Base-by-base conservation (phyloP, 495 filamentous ascomycete species). In the Aspergillus diversus region DNA sequence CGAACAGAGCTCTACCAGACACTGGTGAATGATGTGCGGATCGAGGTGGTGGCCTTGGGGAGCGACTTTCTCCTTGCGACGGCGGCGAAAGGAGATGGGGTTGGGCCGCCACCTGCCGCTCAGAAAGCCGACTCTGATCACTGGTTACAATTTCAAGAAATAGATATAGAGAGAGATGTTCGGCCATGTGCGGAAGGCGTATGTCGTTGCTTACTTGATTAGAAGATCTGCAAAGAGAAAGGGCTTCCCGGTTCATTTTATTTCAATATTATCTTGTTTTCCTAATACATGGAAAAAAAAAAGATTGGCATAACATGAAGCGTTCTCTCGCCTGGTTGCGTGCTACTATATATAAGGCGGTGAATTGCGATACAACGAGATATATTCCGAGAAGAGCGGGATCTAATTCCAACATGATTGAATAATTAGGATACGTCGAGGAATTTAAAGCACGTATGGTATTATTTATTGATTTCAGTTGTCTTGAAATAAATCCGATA, bases 31-130 rank as follows among this genome's bases (percentile, higher is more conserved):
- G 77, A 87, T 72, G 83, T 89, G 15, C 71, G 74, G 65, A 77
- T 91, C 66, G 86, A 89, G 64, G 76, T 91, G 27, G 75, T 83
- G 47, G 82, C 84, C 0, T 85, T 88, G 68, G 86, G 86, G 67
- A 68, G 80, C 54, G 79, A 88, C 59, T 91, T 85, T 65, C 83
- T 91, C 66, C 73, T 91, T 64, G 85, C 81, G 12, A 84, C 81
- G 35, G 84, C 86, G 7, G 79, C 80, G 31, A 72, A 72, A 21
- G 76, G 74, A 0, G 66, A 53, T 32, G 64, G 68, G 2, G 54
- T 80, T 15, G 78, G 79, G 4, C 27, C 61, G 21, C 47, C 33
- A 15, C 59, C 51, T 56, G 59, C 27, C 3, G 54, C 27, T 33
- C 42, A n/a, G n/a, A 53, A 6, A 4, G 52, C 17, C 31, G 58